Base-by-base conservation (phyloP, 2,329 filamentous ascomycete species). In the Daldinia sp. region DNA sequence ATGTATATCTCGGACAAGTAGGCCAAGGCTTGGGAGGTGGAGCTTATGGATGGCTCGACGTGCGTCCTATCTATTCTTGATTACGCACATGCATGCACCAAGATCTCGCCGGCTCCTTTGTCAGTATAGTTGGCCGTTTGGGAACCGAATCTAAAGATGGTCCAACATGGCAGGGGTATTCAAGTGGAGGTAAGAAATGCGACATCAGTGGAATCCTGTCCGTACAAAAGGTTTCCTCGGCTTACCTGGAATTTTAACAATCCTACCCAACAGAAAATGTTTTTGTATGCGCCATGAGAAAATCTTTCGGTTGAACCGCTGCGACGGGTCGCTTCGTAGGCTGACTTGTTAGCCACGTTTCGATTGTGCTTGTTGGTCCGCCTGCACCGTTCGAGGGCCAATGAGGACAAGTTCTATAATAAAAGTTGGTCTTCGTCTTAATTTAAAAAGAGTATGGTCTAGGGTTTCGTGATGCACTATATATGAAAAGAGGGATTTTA, bases 341-440 rank as follows among this genome's bases (percentile, higher is more conserved):
- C 28, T 37, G 33, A 42, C 39, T 55, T 64, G 51, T 60, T 48
- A 63, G 63, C 65, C 69, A 63, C 66, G 39, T 69, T 69, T 65
- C 37, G 57, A 33, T 54, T 64, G 63, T 62, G 26, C 51, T 42
- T 67, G 69, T 71, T 71, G 69, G 69, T 69, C 44, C 44, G 53
- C 53, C 20, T 63, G 69, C 66, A 39, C 59, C 67, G 13, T 15
- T 12, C 23, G 20, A 60, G 33, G 56, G 55, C 69, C 69, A 71
- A 71, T 71, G 33, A 66, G 60, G 41, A 20, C 26, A 7, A 20
- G 3, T 46, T 50, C 7, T 63, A 28, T n/a, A 28, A 15, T 18
- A 26, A 35, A 56, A 15, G 57, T 60, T 65, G 60, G 65, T 18
- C 60, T 63, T 57, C 44, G 28, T 63, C 42, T 46, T 63, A 59